These are phyloP conservation scores for Pseudocercospora cruenta DNA, from an alignment of 2,329 filamentous ascomycete species.

Conservation along the genomic window DNA sequence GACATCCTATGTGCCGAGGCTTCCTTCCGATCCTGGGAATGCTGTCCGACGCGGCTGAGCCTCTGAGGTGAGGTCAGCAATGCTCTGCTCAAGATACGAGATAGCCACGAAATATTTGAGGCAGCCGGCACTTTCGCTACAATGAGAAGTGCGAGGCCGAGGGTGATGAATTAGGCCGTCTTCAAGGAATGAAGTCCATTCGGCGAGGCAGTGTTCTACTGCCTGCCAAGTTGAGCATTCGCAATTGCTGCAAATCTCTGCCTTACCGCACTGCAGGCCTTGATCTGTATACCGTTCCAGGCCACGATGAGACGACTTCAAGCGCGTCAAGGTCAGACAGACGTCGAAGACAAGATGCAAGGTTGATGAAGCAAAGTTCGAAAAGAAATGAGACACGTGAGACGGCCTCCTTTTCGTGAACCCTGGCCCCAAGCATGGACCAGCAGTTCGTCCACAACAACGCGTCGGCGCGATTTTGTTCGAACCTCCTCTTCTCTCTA, in stretches of 20 bases:
- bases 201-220: no score
- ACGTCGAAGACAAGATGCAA: not conserved
- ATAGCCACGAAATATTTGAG: not conserved
- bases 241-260: not conserved
- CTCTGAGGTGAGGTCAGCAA: not conserved
- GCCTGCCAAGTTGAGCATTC: no score
- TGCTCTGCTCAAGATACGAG: not conserved
- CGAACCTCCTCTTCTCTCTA: not conserved
- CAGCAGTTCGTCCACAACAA: not conserved
- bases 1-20: not conserved
- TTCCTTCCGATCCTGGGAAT: constrained; percentile 9
- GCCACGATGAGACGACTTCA: not conserved
- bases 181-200: not conserved
- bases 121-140: not conserved
- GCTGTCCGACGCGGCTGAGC: not conserved
- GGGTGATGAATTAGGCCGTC: not conserved
- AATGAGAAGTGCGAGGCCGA: no score
- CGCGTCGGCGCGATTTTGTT: not conserved
- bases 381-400: not conserved
- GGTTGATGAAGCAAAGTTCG: not conserved
- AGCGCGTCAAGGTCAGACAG: not conserved
- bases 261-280: not conserved
- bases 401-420: not conserved
- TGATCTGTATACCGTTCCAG: not conserved
- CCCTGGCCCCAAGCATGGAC: not conserved